A percentile compares a stretch with the other conserved stretches of the same genome.
phyloP scores from a whole-genome alignment of 257 asterid species.

The Solanum sejunctum region DNA sequence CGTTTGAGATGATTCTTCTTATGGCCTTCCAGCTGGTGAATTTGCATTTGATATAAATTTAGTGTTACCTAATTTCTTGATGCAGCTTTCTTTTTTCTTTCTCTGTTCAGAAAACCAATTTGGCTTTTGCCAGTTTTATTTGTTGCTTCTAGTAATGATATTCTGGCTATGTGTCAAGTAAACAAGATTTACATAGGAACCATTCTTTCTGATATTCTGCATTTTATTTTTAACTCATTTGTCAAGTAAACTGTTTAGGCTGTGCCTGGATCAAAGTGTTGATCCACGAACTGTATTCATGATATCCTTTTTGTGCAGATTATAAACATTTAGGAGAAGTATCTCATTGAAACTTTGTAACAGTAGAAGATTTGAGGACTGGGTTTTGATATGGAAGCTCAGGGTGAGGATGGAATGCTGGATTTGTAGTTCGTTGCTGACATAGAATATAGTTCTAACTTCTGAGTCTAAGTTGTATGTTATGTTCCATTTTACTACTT shows the following conservation, averaged over 20 bases:
- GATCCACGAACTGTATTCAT: constrained; percentile 40
- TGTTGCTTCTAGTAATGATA: constrained; percentile 4
- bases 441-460: background rate
- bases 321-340: constrained; percentile 26
- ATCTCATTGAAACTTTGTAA: constrained; percentile 24
- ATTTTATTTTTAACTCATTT: background rate
- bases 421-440: background rate
- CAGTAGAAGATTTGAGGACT: constrained; percentile 27
- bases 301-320: constrained; percentile 64
- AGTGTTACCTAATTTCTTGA: background rate
- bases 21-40: constrained; percentile 7
- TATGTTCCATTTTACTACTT: background rate
- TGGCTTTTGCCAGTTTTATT: constrained; percentile 6
- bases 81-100: background rate
- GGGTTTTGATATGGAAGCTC: constrained; percentile 14
- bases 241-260: background rate
- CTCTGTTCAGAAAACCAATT: background rate
- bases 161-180: background rate
- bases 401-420: constrained; percentile 22
- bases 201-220: background rate
- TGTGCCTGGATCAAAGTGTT: constrained; percentile 24
- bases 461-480: background rate
- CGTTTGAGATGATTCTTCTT: constrained; percentile 1
- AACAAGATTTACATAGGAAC: background rate
- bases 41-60: background rate